phyloP scores from a whole-genome alignment of 31 red algal species.

The Bonnemaisonia californica region DNA sequence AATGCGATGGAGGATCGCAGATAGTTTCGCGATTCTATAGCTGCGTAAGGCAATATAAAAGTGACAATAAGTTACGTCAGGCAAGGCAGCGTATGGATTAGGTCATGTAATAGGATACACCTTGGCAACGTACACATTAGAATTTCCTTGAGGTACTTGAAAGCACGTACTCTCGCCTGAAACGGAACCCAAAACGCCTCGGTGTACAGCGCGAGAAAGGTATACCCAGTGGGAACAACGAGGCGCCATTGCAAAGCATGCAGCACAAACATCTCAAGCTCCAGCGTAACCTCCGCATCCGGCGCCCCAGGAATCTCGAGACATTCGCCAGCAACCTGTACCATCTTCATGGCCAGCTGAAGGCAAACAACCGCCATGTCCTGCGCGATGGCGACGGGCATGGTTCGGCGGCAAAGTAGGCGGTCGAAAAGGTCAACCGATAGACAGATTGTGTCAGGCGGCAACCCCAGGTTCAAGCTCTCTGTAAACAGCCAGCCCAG shows the following conservation, averaged over 20 bases:
- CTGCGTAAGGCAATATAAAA: neutral
- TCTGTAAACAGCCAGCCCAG: slow-evolving; percentile 31
- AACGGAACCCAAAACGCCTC: neutral
- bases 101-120: too few species aligned
- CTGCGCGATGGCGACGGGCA: slow-evolving; percentile 6
- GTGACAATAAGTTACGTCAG: neutral
- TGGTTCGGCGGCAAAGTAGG: slow-evolving; percentile 5
- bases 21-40: neutral
- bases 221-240: neutral
- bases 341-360: slow-evolving; percentile 38
- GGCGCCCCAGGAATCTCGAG: slow-evolving; percentile 20
- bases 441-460: slow-evolving; percentile 28
- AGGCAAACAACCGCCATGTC: slow-evolving; percentile 29
- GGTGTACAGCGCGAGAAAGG: neutral
- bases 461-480: slow-evolving; percentile 8
- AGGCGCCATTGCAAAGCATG: neutral
- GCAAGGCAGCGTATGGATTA: too few species aligned
- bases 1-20: neutral
- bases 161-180: neutral
- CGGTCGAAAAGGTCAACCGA: slow-evolving; percentile 45
- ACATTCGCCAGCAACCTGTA: slow-evolving; percentile 22
- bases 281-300: neutral
- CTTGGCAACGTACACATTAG: too few species aligned
- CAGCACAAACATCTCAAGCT: slow-evolving; percentile 23
- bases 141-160: neutral